These are phyloP conservation scores for Albophoma yamanashiensis DNA, from an alignment of 2,329 filamentous ascomycete species.

Conservation along the genomic window DNA sequence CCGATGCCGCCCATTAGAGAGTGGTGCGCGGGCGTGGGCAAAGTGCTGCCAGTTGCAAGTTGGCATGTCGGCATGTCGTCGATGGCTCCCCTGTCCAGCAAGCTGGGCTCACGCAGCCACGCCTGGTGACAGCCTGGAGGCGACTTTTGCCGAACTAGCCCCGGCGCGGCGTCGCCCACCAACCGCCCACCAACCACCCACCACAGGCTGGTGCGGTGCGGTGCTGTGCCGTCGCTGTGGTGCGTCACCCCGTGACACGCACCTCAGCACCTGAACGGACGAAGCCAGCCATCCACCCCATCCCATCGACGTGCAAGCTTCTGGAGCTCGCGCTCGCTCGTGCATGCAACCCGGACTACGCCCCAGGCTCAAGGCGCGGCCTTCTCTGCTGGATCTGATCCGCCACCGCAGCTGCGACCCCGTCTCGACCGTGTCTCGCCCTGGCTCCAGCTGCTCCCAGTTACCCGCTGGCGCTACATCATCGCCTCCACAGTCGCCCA, in stretches of 20 bases:
- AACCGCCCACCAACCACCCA: no score
- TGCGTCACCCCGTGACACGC: background rate
- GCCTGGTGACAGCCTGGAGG: background rate
- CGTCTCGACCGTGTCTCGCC: background rate
- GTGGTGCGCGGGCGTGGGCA: background rate
- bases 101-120: no score
- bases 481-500: conserved; percentile 17
- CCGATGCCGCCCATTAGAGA: background rate
- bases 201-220: background rate
- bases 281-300: background rate
- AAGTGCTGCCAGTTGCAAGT: no score
- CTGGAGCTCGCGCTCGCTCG: conserved; percentile 1
- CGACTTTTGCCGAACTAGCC: background rate
- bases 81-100: no score
- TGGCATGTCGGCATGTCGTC: no score
- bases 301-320: background rate
- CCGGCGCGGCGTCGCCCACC: background rate
- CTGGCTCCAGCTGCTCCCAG: conserved; percentile 3
- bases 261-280: background rate
- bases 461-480: conserved; percentile 19
- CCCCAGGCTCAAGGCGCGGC: conserved; percentile 38
- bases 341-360: conserved; percentile 42
- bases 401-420: conserved; percentile 22
- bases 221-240: background rate
- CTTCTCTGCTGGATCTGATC: conserved; percentile 41